Evolutionary conservation across 768 basidiomycete genomes (phyloP).

Genomic region (Crucibulum laeve): DNA sequence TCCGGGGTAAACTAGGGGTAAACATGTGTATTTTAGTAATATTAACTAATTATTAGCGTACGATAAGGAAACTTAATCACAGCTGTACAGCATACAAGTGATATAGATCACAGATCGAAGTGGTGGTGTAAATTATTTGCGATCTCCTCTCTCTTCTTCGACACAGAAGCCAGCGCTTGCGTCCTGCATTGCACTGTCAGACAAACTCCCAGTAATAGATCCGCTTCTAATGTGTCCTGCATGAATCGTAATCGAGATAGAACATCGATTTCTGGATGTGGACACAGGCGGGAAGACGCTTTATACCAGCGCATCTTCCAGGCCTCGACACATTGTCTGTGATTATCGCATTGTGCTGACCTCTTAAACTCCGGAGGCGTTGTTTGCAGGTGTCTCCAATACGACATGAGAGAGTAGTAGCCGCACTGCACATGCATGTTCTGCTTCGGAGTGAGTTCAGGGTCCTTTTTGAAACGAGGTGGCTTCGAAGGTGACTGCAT

Average conservation of each 20-base stretch:
- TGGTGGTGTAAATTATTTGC: slow-evolving; percentile 31
- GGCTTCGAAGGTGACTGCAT: slow-evolving; percentile 12
- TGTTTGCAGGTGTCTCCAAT: slow-evolving; percentile 26
- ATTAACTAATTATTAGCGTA: too few relatives aligned
- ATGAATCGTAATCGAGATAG: slow-evolving; percentile 27
- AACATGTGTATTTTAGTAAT: too few relatives aligned
- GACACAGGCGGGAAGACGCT: slow-evolving; percentile 17
- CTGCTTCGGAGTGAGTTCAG: slow-evolving; percentile 20
- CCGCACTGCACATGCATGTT: slow-evolving; percentile 27
- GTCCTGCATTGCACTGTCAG: slow-evolving; percentile 30
- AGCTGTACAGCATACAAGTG: too few relatives aligned
- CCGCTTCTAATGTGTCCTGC: slow-evolving; percentile 22
- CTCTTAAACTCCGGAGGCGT: slow-evolving; percentile 24
- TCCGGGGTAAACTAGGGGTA: too few relatives aligned
- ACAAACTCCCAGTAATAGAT: slow-evolving; percentile 22
- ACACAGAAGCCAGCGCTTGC: slow-evolving; percentile 27
- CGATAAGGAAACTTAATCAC: too few relatives aligned
- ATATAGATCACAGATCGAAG: slow-evolving; percentile 24
- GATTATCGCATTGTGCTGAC: slow-evolving; percentile 27
- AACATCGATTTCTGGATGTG: slow-evolving; percentile 26
- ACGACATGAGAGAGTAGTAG: slow-evolving; percentile 25
- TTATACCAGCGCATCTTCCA: slow-evolving; percentile 32
- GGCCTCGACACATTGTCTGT: slow-evolving; percentile 29
- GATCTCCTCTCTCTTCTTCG: slow-evolving; percentile 23
- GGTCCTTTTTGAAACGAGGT: slow-evolving; percentile 10